These are phyloP conservation scores for Ustilago curta DNA, from an alignment of 1,284 basidiomycete species.

Conservation along the genomic window DNA sequence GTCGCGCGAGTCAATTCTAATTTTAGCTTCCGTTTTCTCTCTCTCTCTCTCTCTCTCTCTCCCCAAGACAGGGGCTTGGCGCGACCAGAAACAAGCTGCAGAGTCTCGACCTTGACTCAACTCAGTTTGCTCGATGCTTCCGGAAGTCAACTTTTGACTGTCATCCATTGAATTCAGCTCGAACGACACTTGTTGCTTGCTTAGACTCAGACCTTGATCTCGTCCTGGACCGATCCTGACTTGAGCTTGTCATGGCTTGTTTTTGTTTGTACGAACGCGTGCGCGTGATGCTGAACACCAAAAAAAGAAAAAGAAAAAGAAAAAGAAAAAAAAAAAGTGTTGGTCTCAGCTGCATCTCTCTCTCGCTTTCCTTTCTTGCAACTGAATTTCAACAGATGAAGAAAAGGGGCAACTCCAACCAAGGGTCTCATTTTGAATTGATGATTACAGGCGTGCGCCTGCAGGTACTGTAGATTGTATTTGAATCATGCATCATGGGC, in stretches of 20 bases:
- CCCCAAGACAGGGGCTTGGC: slow-evolving; percentile 23
- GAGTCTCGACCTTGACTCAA: slow-evolving; percentile 8
- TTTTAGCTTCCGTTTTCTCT: not conserved
- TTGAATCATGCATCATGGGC: not conserved
- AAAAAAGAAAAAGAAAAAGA: not conserved
- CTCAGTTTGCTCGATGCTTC: not conserved
- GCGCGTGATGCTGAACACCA: not conserved
- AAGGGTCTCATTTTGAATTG: not conserved
- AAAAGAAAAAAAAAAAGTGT: slow-evolving; percentile 15
- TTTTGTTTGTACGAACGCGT: no score
- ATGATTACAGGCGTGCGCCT: no score
- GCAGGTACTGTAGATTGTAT: slow-evolving; percentile 4
- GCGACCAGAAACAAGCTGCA: slow-evolving; percentile 11
- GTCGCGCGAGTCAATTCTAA: slow-evolving; percentile 5
- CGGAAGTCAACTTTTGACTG: not conserved
- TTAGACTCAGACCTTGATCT: no score
- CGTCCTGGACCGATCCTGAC: no score
- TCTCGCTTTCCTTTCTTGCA: not conserved
- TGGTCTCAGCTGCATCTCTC: slow-evolving; percentile 29
- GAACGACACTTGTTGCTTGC: no score
- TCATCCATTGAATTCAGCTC: no score
- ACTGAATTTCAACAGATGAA: not conserved
- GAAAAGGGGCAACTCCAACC: slow-evolving; percentile 21
- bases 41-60: not conserved
- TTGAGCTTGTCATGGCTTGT: no score